phyloP scores from a whole-genome alignment of 106 monocot genomes.

The Acorus gramineus region DNA sequence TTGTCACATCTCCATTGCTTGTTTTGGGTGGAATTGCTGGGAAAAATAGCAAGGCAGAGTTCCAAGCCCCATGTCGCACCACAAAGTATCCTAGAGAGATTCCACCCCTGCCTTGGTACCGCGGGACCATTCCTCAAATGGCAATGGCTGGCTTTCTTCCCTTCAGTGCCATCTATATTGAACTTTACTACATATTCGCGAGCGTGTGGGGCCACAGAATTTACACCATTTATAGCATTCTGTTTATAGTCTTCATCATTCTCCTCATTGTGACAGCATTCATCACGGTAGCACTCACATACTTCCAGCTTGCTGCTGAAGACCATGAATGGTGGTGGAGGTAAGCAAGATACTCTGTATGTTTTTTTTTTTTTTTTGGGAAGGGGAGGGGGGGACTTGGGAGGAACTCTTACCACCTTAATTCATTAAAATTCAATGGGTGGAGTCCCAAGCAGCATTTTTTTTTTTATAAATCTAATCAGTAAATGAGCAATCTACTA shows the following conservation, averaged over 20 bases:
- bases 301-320: conserved; percentile 60
- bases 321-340: conserved; percentile 58
- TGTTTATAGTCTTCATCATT: conserved; percentile 65
- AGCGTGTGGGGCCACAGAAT: conserved; percentile 71
- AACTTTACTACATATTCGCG: conserved; percentile 66
- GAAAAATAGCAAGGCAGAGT: conserved; percentile 47
- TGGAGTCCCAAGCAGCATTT: too few relatives aligned
- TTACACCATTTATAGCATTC: conserved; percentile 61
- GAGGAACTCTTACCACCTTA: too few relatives aligned
- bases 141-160: conserved; percentile 60
- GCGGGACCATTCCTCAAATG: conserved; percentile 43
- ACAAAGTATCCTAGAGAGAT: conserved; percentile 60
- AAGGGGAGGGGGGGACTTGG: too few relatives aligned
- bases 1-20: conserved; percentile 52
- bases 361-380: too few relatives aligned
- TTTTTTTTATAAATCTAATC: too few relatives aligned
- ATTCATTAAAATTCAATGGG: too few relatives aligned
- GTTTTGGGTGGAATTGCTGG: conserved; percentile 63
- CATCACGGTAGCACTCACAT: conserved; percentile 60
- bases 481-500: too few relatives aligned
- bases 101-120: conserved; percentile 55
- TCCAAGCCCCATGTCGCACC: conserved; percentile 63
- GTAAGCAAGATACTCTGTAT: conserved; percentile 5
- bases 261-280: conserved; percentile 62
- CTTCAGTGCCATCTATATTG: conserved; percentile 57